These are phyloP conservation scores for Leucaena leucocephala DNA, from an alignment of 306 rosid genomes.

Conservation along the genomic window DNA sequence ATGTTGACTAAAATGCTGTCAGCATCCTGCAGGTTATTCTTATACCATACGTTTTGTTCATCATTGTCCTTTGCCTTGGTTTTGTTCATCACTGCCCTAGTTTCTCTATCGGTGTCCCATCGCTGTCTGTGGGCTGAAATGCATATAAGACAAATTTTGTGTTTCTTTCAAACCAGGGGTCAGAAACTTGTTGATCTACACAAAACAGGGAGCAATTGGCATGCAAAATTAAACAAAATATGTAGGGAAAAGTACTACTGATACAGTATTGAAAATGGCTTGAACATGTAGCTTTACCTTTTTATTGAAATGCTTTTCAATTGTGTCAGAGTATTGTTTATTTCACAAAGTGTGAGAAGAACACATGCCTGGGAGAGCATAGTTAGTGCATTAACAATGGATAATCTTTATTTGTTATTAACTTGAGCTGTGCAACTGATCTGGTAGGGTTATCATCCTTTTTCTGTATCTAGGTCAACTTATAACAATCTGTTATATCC, in stretches of 20 bases:
- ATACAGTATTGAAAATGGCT: constrained; percentile 21
- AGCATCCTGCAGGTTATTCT: constrained; percentile 2
- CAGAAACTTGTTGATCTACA: constrained; percentile 18
- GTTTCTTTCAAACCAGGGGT: not conserved
- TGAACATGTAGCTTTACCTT: not conserved
- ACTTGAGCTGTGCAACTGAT: constrained; percentile 18
- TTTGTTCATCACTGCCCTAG: no score
- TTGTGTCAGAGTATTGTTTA: constrained; percentile 17
- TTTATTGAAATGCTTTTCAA: constrained; percentile 1
- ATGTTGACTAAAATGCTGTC: constrained; percentile 11
- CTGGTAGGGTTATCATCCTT: not conserved
- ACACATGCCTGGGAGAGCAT: not conserved
- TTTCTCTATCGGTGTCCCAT: not conserved
- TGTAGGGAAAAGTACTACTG: constrained; percentile 7
- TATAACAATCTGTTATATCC: constrained; percentile 6
- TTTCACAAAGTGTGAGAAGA: not conserved
- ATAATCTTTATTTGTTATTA: constrained; percentile 10
- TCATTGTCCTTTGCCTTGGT: not conserved
- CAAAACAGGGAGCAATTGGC: constrained; percentile 4
- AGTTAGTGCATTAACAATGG: constrained; percentile 24
- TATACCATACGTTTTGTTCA: constrained; percentile 1
- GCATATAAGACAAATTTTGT: no score
- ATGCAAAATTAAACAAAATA: constrained; percentile 18
- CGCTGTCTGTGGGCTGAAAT: not conserved
- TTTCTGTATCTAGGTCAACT: constrained; percentile 17